phyloP scores from a whole-genome alignment of 768 basidiomycete genomes.

The Leccinum longicurvipes region DNA sequence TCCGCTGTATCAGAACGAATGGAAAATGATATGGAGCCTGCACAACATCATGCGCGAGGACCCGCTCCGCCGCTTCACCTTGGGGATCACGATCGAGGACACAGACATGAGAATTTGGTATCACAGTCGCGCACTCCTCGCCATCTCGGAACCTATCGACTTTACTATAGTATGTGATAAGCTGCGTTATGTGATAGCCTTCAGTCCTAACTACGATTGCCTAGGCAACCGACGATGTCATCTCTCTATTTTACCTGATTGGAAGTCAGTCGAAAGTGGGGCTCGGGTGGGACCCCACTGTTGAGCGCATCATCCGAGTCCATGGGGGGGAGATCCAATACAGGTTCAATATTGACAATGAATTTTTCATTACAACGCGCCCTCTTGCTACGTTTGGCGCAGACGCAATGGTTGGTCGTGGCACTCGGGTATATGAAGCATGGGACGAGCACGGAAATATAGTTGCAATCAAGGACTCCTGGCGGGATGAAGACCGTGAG shows the following conservation, averaged over 20 bases:
- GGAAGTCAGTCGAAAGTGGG: neutral
- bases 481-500: neutral
- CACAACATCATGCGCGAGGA: neutral
- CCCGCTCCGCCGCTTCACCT: neutral
- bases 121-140: neutral
- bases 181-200: neutral
- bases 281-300: slow-evolving; percentile 11
- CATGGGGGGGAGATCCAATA: neutral
- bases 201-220: neutral
- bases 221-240: slow-evolving; percentile 2
- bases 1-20: slow-evolving; percentile 5
- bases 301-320: neutral
- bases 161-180: neutral
- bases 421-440: slow-evolving; percentile 1
- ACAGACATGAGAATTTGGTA: slow-evolving; percentile 27
- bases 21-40: slow-evolving; percentile 27
- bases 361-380: neutral
- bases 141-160: neutral
- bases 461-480: slow-evolving; percentile 6
- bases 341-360: neutral
- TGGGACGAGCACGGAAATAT: neutral
- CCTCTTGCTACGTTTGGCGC: slow-evolving; percentile 1
- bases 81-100: neutral
- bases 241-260: slow-evolving; percentile 9
- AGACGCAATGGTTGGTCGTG: neutral